Evolutionary conservation across 139 green algal genomes (phyloP), one percentile per base, ranked within the genome.

Genomic region (Limnomonas spitsbergensis): DNA sequence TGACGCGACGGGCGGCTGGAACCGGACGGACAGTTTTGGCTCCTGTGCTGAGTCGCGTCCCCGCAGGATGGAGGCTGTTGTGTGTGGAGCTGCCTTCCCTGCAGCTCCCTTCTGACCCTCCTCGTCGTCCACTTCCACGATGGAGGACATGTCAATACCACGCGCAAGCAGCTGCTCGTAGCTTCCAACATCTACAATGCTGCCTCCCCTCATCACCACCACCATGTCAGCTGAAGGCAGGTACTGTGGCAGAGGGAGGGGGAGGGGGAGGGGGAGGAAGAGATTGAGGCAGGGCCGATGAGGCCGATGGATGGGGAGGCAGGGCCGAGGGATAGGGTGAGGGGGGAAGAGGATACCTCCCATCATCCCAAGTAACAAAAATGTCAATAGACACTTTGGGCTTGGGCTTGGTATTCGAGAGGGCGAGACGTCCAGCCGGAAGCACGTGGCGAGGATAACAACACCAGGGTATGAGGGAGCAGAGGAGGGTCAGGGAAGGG

Each of bases 171-270:
- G 83, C 66, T 91, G 73, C 0, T 67, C 39, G 54, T 92, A 93
- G 1, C 83, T 86, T 32, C 92, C 91, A 31, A 76, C 75, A 54
- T 96, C 90, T 1, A 76, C 69, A 4, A 98, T 85, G 4, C 69
- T 79, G 0, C 93, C 95, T 1, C 88, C 89, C 35, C 89, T 47
- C 83, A 99, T 87, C n/a, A 98, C 90, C 24, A 97, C 66, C 9
- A 98, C 87, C 1, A 84, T 2, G 83, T 99, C 94, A 2, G 94
- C 94, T 34, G 78, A 56, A 4, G 88, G 87, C 61, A 98, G 88
- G 86, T 92, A 98, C 86, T 99, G 91, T 72, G 61, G 24, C 9
- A 37, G 29, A 72, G 7, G 61, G 9, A 37, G 26, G 61, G 29
- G 24, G 61, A 72, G 9, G 61, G 27, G 26, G 26, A 72, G 61